Evolutionary conservation across 2,329 filamentous ascomycete species (phyloP).

Genomic region (Claviceps pusilla): DNA sequence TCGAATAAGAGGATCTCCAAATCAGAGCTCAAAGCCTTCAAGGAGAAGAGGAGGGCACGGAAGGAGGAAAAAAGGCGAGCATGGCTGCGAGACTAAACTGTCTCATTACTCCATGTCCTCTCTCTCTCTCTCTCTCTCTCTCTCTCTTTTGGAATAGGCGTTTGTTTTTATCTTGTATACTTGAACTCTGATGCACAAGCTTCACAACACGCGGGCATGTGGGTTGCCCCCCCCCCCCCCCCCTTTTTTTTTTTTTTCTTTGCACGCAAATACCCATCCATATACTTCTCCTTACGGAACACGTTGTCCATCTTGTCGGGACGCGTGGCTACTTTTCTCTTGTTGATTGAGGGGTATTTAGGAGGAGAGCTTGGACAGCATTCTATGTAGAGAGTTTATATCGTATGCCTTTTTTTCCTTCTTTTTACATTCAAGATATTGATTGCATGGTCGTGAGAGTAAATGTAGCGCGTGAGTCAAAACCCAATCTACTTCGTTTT

Average conservation of each 20-base stretch:
- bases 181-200: not conserved
- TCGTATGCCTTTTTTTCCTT: not conserved
- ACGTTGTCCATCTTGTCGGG: not conserved
- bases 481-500: too few relatives aligned
- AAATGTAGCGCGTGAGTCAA: too few relatives aligned
- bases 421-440: too few relatives aligned
- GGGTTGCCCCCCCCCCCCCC: not conserved
- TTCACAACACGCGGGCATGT: not conserved
- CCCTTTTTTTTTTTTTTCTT: not conserved
- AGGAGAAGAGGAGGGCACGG: constrained; percentile 72
- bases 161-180: not conserved
- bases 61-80: constrained; percentile 91
- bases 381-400: not conserved
- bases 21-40: constrained; percentile 78
- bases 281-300: not conserved
- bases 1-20: constrained; percentile 71
- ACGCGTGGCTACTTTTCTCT: not conserved
- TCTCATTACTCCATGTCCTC: not conserved
- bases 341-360: not conserved
- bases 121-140: not conserved
- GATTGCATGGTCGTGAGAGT: too few relatives aligned
- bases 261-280: not conserved
- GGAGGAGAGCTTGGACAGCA: not conserved
- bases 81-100: constrained; percentile 57
- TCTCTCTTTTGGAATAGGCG: not conserved